Evolutionary conservation across 345 rosid species (phyloP).

Genomic region (Dovyalis caffra): DNA sequence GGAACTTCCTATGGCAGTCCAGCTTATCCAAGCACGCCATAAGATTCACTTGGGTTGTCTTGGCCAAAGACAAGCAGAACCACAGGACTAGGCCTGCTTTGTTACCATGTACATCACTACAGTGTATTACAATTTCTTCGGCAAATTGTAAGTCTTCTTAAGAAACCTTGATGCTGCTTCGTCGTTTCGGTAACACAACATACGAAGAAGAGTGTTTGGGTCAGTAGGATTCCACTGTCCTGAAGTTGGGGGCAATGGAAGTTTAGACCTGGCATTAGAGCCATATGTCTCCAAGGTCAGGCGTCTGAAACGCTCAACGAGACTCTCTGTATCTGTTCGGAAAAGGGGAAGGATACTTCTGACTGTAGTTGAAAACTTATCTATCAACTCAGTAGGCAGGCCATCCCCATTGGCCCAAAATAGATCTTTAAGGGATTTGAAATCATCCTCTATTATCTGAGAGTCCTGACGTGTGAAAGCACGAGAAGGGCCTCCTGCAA

Average conservation of each 20-base stretch:
- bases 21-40: not conserved
- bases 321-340: slow-evolving; percentile 73
- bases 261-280: slow-evolving; percentile 75
- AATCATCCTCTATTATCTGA: slow-evolving; percentile 82
- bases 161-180: slow-evolving; percentile 79
- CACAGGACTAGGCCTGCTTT: not conserved
- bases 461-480: slow-evolving; percentile 74
- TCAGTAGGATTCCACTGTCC: slow-evolving; percentile 92
- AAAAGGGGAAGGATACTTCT: slow-evolving; percentile 77
- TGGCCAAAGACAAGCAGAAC: not conserved
- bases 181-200: slow-evolving; percentile 85
- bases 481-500: slow-evolving; percentile 95
- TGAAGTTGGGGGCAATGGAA: slow-evolving; percentile 84
- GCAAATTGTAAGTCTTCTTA: slow-evolving; percentile 84
- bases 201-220: slow-evolving; percentile 81
- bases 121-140: slow-evolving; percentile 32
- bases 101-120: not conserved
- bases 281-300: slow-evolving; percentile 69
- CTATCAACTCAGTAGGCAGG: slow-evolving; percentile 71
- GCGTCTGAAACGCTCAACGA: slow-evolving; percentile 80
- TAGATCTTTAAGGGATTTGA: slow-evolving; percentile 76
- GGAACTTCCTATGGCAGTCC: not conserved
- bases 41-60: not conserved
- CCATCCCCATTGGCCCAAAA: slow-evolving; percentile 98
- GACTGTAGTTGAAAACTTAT: slow-evolving; percentile 60